Conservation (phyloP, 2,329 filamentous ascomycete genomes). For the Escovopsis sp. region DNA sequence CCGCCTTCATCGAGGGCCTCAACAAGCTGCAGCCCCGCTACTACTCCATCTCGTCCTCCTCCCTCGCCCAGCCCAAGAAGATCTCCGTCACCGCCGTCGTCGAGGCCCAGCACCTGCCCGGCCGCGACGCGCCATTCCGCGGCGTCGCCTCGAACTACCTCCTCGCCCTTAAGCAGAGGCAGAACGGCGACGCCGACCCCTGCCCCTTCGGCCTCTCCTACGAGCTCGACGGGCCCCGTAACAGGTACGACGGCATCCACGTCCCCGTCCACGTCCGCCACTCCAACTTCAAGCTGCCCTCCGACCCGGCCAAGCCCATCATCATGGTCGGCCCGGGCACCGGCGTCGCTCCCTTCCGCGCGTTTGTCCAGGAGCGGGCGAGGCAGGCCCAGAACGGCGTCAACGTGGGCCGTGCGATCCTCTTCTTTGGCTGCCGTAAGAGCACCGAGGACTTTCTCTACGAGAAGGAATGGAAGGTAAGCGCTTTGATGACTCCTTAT, state of each 20-base stretch:
- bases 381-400: slow-evolving; percentile 67
- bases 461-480: slow-evolving; percentile 79
- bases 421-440: slow-evolving; percentile 94
- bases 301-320: slow-evolving; percentile 82
- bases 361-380: slow-evolving; percentile 85
- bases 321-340: slow-evolving; percentile 96
- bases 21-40: slow-evolving; percentile 95
- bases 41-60: slow-evolving; percentile 98
- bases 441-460: slow-evolving; percentile 86
- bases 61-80: slow-evolving; percentile 82
- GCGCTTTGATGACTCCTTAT: no score
- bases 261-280: slow-evolving; percentile 92
- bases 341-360: slow-evolving; percentile 91
- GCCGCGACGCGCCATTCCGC: slow-evolving; percentile 67
- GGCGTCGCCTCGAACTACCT: slow-evolving; percentile 97
- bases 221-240: slow-evolving; percentile 73
- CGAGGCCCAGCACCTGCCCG: slow-evolving; percentile 65
- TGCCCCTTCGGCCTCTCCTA: slow-evolving; percentile 77
- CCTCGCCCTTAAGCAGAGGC: slow-evolving; percentile 87
- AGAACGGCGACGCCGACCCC: slow-evolving; percentile 72
- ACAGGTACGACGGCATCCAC: slow-evolving; percentile 93
- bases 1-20: slow-evolving; percentile 82
- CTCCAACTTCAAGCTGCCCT: slow-evolving; percentile 98
- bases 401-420: slow-evolving; percentile 69
- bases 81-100: slow-evolving; percentile 93